Evolutionary conservation across 2,329 filamentous ascomycete species (phyloP).

Genomic region (Lachnellula hyalina): DNA sequence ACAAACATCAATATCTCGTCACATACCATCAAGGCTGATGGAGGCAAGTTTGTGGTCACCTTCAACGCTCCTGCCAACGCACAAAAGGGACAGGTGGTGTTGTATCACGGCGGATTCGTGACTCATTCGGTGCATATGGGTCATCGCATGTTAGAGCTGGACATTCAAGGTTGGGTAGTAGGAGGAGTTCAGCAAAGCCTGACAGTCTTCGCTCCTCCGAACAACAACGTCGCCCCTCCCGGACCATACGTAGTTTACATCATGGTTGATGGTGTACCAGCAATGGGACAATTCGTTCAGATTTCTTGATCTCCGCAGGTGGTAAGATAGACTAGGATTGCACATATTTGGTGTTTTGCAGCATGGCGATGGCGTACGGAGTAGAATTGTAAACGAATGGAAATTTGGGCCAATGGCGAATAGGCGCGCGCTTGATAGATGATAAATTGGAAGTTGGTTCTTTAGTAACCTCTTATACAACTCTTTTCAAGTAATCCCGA

Average conservation of each 20-base stretch:
- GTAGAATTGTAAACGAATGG: background rate
- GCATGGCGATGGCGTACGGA: background rate
- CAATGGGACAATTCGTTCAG: conserved; percentile 28
- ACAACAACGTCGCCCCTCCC: conserved; percentile 49
- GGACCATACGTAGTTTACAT: conserved; percentile 58
- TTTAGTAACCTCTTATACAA: no score
- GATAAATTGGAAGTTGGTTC: background rate
- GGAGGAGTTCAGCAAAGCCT: conserved; percentile 40
- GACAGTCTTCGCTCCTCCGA: conserved; percentile 49
- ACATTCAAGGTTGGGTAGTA: conserved; percentile 42
- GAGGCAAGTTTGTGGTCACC: conserved; percentile 40
- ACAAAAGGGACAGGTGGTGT: conserved; percentile 41
- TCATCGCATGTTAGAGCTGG: conserved; percentile 51
- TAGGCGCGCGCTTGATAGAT: background rate
- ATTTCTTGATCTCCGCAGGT: conserved; percentile 12
- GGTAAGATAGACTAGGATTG: background rate
- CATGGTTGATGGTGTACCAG: conserved; percentile 34
- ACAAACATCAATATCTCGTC: conserved; percentile 41
- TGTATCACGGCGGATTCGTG: conserved; percentile 56
- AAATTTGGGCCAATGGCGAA: conserved; percentile 3
- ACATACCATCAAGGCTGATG: conserved; percentile 37
- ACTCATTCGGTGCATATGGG: conserved; percentile 59
- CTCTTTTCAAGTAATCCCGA: no score
- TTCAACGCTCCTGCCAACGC: conserved; percentile 41
- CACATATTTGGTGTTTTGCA: background rate